Evolutionary conservation across 441 rosid genomes (phyloP).

Genomic region (Syzygium malaccense): DNA sequence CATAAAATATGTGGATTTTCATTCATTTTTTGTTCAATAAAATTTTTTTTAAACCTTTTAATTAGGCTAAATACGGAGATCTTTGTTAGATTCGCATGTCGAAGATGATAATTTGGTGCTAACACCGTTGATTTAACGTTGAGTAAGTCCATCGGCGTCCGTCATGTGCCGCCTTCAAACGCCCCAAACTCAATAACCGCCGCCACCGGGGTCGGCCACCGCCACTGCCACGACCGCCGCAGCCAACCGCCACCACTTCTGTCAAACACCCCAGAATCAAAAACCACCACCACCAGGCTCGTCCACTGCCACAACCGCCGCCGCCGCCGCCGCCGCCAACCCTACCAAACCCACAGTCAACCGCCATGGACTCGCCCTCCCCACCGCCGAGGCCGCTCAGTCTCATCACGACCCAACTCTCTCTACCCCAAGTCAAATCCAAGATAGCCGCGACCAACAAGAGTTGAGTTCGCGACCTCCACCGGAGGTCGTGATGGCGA

Average conservation of each 20-base stretch:
- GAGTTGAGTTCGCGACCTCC: neutral
- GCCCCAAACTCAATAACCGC: neutral
- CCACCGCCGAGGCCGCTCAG: neutral
- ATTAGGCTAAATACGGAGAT: neutral
- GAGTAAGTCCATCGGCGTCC: fast-evolving
- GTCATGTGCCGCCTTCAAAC: neutral
- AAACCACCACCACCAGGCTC: neutral
- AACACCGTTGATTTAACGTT: neutral
- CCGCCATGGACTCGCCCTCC: neutral
- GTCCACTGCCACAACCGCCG: neutral
- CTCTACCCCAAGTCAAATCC: neutral
- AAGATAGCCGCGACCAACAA: neutral
- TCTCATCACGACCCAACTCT: neutral
- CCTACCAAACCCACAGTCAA: neutral
- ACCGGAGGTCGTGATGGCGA: neutral
- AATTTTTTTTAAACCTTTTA: neutral
- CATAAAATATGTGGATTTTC: neutral
- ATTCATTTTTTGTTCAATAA: neutral
- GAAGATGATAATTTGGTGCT: neutral
- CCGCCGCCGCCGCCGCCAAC: neutral
- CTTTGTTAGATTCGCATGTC: neutral
- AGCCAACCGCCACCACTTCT: neutral
- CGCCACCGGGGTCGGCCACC: neutral
- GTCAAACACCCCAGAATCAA: neutral
- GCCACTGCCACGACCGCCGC: neutral